phyloP scores from a whole-genome alignment of 2,329 filamentous ascomycete species.

The Delphinella strobiligena region DNA sequence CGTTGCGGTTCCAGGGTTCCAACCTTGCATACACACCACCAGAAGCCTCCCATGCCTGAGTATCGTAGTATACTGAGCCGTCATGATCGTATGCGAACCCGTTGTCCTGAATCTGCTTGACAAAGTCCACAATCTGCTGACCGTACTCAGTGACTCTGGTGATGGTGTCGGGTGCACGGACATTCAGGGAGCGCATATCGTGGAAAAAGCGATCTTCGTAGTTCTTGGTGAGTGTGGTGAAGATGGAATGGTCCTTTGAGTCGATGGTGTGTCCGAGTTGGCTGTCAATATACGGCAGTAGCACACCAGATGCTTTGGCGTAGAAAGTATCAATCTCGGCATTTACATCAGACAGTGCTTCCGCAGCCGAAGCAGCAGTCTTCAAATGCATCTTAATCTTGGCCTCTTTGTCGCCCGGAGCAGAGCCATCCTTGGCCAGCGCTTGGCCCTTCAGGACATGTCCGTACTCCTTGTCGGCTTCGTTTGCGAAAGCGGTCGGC shows the following conservation, averaged over 20 bases:
- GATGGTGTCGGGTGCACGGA: constrained; percentile 66
- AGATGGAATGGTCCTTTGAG: constrained; percentile 58
- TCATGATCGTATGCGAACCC: constrained; percentile 61
- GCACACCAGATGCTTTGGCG: constrained; percentile 50
- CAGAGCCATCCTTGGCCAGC: constrained; percentile 38
- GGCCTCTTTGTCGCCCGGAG: constrained; percentile 63
- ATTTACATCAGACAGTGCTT: constrained; percentile 29
- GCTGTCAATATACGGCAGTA: constrained; percentile 71
- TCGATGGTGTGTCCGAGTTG: constrained; percentile 45
- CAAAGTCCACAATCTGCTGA: constrained; percentile 73
- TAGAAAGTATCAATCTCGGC: constrained; percentile 35
- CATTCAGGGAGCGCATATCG: constrained; percentile 80
- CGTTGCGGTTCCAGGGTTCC: constrained; percentile 72
- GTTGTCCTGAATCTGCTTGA: constrained; percentile 70
- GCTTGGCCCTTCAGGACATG: constrained; percentile 43
- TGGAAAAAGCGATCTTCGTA: constrained; percentile 82
- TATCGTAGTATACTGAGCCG: constrained; percentile 92
- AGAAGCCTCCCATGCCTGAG: constrained; percentile 67
- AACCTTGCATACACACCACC: constrained; percentile 79
- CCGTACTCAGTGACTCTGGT: constrained; percentile 91
- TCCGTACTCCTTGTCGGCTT: constrained; percentile 40
- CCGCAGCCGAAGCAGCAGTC: constrained; percentile 42
- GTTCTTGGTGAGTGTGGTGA: constrained; percentile 71
- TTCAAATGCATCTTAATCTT: constrained; percentile 85
- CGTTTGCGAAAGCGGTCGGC: constrained; percentile 29